Percentiles rank a stretch among this genome's conserved stretches.
Evolutionary conservation across 108 stramenopile genomes (phyloP).

Genomic region (Pseudonitzschia multistriata): DNA sequence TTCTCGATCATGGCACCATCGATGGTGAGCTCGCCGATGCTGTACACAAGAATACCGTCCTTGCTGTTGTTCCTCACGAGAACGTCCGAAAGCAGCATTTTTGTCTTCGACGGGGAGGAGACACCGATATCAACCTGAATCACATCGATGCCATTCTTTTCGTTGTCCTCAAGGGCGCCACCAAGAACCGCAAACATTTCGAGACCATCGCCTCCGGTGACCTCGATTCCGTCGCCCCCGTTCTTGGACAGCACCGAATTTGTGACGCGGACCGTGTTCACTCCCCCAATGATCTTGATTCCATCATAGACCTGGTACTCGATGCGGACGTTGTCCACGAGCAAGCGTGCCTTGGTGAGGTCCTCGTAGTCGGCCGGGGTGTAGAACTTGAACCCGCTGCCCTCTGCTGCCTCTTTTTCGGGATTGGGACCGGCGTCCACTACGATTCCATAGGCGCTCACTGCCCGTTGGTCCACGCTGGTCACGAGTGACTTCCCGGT

Average conservation of each 20-base stretch:
- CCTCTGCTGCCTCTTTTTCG: background rate
- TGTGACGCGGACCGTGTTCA: background rate
- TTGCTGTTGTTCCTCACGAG: background rate
- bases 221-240: background rate
- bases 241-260: conserved; percentile 1
- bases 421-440: background rate
- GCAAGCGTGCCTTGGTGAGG: background rate
- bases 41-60: background rate
- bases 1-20: background rate
- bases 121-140: background rate
- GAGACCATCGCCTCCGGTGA: background rate
- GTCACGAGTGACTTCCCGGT: background rate
- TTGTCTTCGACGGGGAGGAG: background rate
- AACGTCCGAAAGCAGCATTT: background rate
- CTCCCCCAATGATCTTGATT: background rate
- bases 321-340: background rate
- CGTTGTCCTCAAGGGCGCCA: background rate
- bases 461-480: background rate
- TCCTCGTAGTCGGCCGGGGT: background rate
- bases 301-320: background rate
- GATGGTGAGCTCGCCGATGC: background rate
- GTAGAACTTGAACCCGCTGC: background rate
- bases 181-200: background rate
- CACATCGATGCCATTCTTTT: background rate
- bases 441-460: background rate